phyloP scores from a whole-genome alignment of 441 rosid species.

The Aquilaria agallochum region DNA sequence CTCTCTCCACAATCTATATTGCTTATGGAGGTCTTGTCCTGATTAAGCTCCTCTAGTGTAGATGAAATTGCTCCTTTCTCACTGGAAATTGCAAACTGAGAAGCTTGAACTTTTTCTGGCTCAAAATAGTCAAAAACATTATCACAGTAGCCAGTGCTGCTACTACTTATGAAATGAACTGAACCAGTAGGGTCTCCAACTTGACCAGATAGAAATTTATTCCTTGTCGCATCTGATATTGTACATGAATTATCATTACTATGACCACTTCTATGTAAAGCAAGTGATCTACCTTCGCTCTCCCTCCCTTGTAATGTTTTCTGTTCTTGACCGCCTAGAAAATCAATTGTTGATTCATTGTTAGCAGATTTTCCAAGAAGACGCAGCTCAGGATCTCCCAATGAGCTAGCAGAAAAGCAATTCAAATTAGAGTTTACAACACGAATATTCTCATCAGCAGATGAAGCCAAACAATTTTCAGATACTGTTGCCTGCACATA shows the following conservation, averaged over 20 bases:
- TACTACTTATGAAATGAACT: conserved; percentile 4
- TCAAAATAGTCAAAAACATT: conserved; percentile 15
- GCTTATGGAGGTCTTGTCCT: conserved; percentile 21
- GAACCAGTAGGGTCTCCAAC: conserved; percentile 13
- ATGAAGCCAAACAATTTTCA: conserved; percentile 12
- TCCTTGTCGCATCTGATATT: conserved; percentile 15
- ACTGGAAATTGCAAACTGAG: conserved; percentile 16
- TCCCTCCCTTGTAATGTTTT: conserved; percentile 15
- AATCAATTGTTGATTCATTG: conserved; percentile 19
- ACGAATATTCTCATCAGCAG: conserved; percentile 11
- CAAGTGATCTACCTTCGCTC: conserved; percentile 21
- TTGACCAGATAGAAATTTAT: conserved; percentile 14
- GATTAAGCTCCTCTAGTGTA: conserved; percentile 16
- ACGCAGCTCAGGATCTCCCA: conserved; percentile 17
- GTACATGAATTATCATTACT: conserved; percentile 19
- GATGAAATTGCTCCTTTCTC: conserved; percentile 14
- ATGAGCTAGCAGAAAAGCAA: conserved; percentile 8
- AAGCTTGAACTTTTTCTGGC: conserved; percentile 15
- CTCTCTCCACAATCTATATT: conserved; percentile 9
- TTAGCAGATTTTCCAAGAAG: conserved; percentile 15
- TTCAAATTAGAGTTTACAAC: conserved; percentile 18
- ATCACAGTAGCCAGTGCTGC: conserved; percentile 7
- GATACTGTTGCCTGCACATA: conserved; percentile 16
- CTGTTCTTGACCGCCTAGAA: conserved; percentile 8
- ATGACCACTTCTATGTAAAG: conserved; percentile 27